Conservation (phyloP, 257 asterid genomes). For the Prunella vulgaris region DNA sequence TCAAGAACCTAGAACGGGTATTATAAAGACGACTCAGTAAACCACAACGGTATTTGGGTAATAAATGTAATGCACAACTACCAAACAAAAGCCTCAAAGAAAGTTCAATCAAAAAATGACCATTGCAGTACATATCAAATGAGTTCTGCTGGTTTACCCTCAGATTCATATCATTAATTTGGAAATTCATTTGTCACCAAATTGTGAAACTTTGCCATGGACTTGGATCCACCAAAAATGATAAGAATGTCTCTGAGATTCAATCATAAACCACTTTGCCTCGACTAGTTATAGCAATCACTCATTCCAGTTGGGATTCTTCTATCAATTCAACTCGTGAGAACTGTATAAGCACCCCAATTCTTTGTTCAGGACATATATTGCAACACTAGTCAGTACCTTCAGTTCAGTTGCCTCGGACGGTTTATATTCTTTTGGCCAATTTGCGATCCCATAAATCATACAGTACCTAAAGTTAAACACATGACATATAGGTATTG, state of each 20-base stretch:
- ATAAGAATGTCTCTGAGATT: no score
- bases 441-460: no score
- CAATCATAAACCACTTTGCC: no score
- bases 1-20: slow-evolving; percentile 53
- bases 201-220: neutral
- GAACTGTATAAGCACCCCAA: neutral
- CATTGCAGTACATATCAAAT: neutral
- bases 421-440: neutral
- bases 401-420: neutral
- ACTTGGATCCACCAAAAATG: no score
- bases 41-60: neutral
- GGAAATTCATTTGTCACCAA: neutral
- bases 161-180: neutral
- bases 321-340: no score
- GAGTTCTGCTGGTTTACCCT: neutral
- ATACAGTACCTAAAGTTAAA: neutral
- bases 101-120: neutral
- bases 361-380: neutral
- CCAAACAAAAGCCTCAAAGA: neutral
- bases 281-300: neutral
- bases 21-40: neutral
- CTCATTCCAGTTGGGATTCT: neutral
- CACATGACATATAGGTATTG: neutral
- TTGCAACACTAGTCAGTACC: neutral
- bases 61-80: no score